A percentile compares a stretch with the other conserved stretches of the same genome.
phyloP scores from a whole-genome alignment of 495 filamentous ascomycete species.

The Cercophora sp. region DNA sequence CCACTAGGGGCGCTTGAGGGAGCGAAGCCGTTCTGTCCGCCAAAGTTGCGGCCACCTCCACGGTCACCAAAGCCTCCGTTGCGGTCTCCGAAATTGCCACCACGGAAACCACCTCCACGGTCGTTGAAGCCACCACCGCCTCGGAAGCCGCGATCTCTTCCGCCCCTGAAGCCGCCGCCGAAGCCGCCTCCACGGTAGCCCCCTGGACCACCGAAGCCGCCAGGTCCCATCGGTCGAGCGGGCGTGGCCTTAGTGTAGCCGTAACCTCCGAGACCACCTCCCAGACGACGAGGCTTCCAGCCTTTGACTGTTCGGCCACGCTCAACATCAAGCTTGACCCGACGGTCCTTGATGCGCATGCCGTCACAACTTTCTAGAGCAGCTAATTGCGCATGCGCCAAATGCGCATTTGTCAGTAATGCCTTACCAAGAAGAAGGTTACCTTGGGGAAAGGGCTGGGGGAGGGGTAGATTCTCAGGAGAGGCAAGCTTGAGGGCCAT shows the following conservation, averaged over 20 bases:
- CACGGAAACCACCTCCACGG: slow-evolving; percentile 48
- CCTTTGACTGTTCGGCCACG: slow-evolving; percentile 90
- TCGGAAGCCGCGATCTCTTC: slow-evolving; percentile 53
- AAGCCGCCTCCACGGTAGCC: slow-evolving; percentile 62
- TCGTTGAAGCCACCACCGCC: slow-evolving; percentile 55
- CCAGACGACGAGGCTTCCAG: slow-evolving; percentile 89
- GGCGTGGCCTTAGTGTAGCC: slow-evolving; percentile 84
- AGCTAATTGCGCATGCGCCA: slow-evolving; percentile 53
- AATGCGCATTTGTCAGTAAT: slow-evolving; percentile 54
- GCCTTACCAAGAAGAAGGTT: slow-evolving; percentile 46
- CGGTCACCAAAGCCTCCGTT: slow-evolving; percentile 2
- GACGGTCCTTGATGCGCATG: slow-evolving; percentile 85
- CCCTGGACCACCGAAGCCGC: slow-evolving; percentile 59
- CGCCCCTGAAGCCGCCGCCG: slow-evolving; percentile 53
- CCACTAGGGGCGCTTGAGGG: slow-evolving; percentile 73
- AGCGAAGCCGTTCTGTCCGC: slow-evolving; percentile 28
- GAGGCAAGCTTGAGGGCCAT: slow-evolving; percentile 57
- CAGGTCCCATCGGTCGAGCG: slow-evolving; percentile 68
- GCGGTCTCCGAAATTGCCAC: slow-evolving; percentile 34
- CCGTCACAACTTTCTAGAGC: slow-evolving; percentile 66
- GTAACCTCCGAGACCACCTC: slow-evolving; percentile 87
- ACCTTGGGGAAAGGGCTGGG: slow-evolving; percentile 18
- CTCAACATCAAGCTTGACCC: slow-evolving; percentile 92
- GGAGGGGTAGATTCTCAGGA: slow-evolving; percentile 26
- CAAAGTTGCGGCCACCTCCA: slow-evolving; percentile 22